These are phyloP conservation scores for Kickxella alabastrina DNA, from an alignment of 192 early-diverging fungal genomes.

Conservation along the genomic window DNA sequence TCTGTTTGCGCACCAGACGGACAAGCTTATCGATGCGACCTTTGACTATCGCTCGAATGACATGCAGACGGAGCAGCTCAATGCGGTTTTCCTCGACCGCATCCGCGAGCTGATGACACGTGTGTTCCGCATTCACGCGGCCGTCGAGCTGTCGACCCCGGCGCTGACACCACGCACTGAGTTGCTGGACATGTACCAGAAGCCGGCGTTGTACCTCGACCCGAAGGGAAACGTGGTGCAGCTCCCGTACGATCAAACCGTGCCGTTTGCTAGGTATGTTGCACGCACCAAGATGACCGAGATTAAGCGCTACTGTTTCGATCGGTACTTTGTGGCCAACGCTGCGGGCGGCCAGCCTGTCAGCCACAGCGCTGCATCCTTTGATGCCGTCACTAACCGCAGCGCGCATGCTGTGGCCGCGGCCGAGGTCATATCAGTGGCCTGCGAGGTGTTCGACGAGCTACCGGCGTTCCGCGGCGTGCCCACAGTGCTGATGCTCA, in stretches of 20 bases:
- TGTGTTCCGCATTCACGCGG: conserved; percentile 81
- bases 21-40: conserved; percentile 84
- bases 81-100: conserved; percentile 62
- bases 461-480: conserved; percentile 61
- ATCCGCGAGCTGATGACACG: conserved; percentile 70
- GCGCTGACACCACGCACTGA: conserved; percentile 74
- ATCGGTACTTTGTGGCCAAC: conserved; percentile 76
- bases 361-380: conserved; percentile 74
- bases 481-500: conserved; percentile 64
- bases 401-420: conserved; percentile 68
- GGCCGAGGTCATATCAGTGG: conserved; percentile 84
- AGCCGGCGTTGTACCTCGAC: conserved; percentile 77
- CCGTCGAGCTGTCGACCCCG: conserved; percentile 76
- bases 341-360: conserved; percentile 81
- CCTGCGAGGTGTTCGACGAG: conserved; percentile 67
- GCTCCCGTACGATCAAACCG: conserved; percentile 84
- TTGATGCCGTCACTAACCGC: conserved; percentile 79
- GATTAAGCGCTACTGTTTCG: conserved; percentile 85
- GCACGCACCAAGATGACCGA: conserved; percentile 65
- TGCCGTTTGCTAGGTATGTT: conserved; percentile 86
- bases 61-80: conserved; percentile 55
- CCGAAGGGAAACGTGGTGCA: conserved; percentile 77
- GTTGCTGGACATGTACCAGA: conserved; percentile 57
- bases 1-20: conserved; percentile 71
- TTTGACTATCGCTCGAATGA: conserved; percentile 73